Evolutionary conservation across 2,329 filamentous ascomycete genomes (phyloP).

Genomic region (Phaeosphaeriaceae sp.): DNA sequence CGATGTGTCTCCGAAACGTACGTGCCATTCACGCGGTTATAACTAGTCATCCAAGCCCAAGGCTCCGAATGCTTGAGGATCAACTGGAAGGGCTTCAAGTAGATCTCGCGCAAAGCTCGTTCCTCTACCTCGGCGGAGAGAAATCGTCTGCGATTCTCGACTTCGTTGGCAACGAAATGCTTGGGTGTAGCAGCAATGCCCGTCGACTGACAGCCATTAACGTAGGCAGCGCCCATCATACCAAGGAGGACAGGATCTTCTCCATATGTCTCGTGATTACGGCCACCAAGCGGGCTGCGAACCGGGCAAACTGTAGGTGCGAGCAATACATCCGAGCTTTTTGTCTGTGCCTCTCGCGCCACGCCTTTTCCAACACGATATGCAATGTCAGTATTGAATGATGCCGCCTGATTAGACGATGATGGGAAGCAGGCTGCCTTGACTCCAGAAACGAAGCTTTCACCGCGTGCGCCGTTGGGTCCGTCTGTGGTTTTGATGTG

Average conservation of each 20-base stretch:
- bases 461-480: neutral
- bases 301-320: neutral
- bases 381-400: neutral
- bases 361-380: neutral
- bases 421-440: neutral
- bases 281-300: neutral
- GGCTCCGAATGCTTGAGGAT: constrained; percentile 67
- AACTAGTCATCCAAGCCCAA: constrained; percentile 60
- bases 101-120: constrained; percentile 8
- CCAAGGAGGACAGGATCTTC: neutral
- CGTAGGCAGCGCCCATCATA: neutral
- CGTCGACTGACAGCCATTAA: neutral
- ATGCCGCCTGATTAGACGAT: neutral
- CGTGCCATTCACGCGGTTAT: constrained; percentile 22
- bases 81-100: constrained; percentile 66
- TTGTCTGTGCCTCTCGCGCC: neutral
- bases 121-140: neutral
- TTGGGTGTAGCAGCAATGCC: neutral
- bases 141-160: neutral
- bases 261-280: neutral
- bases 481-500: neutral
- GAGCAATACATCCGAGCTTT: neutral
- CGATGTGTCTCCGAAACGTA: constrained; percentile 41
- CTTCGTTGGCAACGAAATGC: neutral
- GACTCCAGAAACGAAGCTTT: neutral